A percentile compares a stretch with the other conserved stretches of the same genome.
Conservation (phyloP, 2,329 filamentous ascomycete species). For the Dactylellina leptospora region DNA sequence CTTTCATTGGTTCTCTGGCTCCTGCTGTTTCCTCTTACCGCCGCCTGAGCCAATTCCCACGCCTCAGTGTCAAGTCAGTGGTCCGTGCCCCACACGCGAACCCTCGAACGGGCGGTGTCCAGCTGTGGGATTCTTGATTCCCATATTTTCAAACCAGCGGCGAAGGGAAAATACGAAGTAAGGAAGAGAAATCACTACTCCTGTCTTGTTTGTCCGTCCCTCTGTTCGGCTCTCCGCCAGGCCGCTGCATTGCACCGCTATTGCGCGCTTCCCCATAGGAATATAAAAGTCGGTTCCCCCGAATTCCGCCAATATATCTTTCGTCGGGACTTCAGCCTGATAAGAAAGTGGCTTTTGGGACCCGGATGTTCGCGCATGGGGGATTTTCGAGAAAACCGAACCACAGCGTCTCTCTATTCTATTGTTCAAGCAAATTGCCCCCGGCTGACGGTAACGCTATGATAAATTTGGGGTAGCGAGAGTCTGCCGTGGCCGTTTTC, state of each 20-base stretch:
- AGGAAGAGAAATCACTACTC: no score
- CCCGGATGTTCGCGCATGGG: no score
- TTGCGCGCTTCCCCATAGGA: slow-evolving; percentile 15
- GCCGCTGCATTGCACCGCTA: slow-evolving; percentile 27
- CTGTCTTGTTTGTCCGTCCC: slow-evolving; percentile 21
- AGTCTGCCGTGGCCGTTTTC: slow-evolving; percentile 36
- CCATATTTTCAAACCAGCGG: no score
- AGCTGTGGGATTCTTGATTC: slow-evolving; percentile 16
- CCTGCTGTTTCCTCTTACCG: slow-evolving; percentile 15
- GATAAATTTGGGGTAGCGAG: slow-evolving; percentile 50
- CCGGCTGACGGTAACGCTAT: slow-evolving; percentile 37
- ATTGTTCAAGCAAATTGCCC: slow-evolving; percentile 15
- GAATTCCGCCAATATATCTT: slow-evolving; percentile 25
- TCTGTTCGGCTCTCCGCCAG: slow-evolving; percentile 2
- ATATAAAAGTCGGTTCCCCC: slow-evolving; percentile 25
- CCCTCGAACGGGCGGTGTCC: slow-evolving; percentile 19
- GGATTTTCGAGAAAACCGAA: no score
- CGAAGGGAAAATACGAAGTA: no score
- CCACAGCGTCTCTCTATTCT: neutral
- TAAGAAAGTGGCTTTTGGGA: slow-evolving; percentile 15
- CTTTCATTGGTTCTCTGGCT: slow-evolving; percentile 14
- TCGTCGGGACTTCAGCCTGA: slow-evolving; percentile 51
- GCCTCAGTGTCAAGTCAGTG: slow-evolving; percentile 2
- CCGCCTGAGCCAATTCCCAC: slow-evolving; percentile 23
- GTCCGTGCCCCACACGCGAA: slow-evolving; percentile 35